Evolutionary conservation across 2,329 filamentous ascomycete species (phyloP).

Genomic region (Colletotrichum filicis): DNA sequence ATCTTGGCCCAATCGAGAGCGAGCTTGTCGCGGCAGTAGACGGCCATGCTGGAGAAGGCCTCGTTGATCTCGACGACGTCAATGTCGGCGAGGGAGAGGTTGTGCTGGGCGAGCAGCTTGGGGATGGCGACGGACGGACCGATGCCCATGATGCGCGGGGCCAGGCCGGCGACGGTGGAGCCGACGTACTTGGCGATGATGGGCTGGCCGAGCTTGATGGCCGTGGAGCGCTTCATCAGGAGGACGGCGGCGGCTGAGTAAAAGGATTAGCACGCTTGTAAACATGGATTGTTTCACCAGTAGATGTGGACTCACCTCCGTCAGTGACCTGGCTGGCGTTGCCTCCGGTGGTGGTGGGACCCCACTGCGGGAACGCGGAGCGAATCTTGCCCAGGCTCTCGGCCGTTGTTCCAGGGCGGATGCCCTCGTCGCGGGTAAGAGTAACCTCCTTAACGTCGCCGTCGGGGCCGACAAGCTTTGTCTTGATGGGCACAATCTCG

Average conservation of each 20-base stretch:
- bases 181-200: slow-evolving; percentile 96
- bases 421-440: slow-evolving; percentile 88
- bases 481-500: slow-evolving; percentile 90
- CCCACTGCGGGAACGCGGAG: slow-evolving; percentile 90
- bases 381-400: slow-evolving; percentile 87
- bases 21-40: slow-evolving; percentile 85
- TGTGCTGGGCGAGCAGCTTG: slow-evolving; percentile 86
- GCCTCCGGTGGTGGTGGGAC: slow-evolving; percentile 86
- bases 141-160: slow-evolving; percentile 97
- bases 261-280: background rate
- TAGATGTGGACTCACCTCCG: slow-evolving; percentile 66
- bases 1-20: slow-evolving; percentile 80
- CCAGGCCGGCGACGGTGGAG: slow-evolving; percentile 88
- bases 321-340: slow-evolving; percentile 97
- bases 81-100: slow-evolving; percentile 81
- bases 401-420: slow-evolving; percentile 88
- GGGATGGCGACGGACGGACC: slow-evolving; percentile 79
- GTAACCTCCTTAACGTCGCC: slow-evolving; percentile 83
- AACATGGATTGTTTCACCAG: background rate
- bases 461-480: slow-evolving; percentile 84
- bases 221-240: slow-evolving; percentile 93
- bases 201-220: slow-evolving; percentile 86
- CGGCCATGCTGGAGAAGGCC: slow-evolving; percentile 97
- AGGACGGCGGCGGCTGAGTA: slow-evolving; percentile 80
- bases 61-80: slow-evolving; percentile 97